A percentile compares a stretch with the other conserved stretches of the same genome.
These are phyloP conservation scores for Galeopsis tetrahit DNA, from an alignment of 257 asterid species.

Conservation along the genomic window DNA sequence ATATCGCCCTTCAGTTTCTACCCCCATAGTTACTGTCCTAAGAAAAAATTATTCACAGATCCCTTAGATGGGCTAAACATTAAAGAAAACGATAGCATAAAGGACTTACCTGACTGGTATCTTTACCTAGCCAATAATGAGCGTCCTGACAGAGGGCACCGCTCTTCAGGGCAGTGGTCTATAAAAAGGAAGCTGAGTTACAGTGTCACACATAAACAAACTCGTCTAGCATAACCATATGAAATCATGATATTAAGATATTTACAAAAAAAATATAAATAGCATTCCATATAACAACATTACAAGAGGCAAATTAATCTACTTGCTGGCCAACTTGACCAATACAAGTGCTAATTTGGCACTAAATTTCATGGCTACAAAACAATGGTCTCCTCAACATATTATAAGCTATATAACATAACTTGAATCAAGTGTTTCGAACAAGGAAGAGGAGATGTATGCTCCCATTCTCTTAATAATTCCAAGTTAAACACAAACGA, in stretches of 20 bases:
- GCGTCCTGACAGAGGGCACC: slow-evolving; percentile 68
- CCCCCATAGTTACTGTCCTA: no score
- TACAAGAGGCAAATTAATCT: slow-evolving; percentile 1
- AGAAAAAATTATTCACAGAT: background rate
- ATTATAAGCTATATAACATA: background rate
- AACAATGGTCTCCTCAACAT: slow-evolving; percentile 3
- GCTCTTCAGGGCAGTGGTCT: slow-evolving; percentile 65
- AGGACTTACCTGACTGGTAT: slow-evolving; percentile 60
- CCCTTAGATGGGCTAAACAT: background rate
- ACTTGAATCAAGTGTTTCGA: background rate
- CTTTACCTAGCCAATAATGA: slow-evolving; percentile 87
- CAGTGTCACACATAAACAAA: slow-evolving; percentile 1
- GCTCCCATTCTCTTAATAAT: background rate
- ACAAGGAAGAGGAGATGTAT: background rate
- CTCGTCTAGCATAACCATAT: slow-evolving; percentile 9
- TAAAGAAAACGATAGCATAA: slow-evolving; percentile 18
- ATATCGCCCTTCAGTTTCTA: no score
- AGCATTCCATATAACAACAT: background rate
- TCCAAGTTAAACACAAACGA: background rate
- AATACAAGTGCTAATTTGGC: slow-evolving; percentile 10
- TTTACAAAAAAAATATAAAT: background rate
- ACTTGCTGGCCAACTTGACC: slow-evolving; percentile 8
- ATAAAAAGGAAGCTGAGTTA: slow-evolving; percentile 36
- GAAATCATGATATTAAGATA: background rate
- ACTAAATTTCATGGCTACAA: background rate